These are phyloP conservation scores for Paecilomyces formosus DNA, from an alignment of 2,329 filamentous ascomycete species.

Conservation along the genomic window DNA sequence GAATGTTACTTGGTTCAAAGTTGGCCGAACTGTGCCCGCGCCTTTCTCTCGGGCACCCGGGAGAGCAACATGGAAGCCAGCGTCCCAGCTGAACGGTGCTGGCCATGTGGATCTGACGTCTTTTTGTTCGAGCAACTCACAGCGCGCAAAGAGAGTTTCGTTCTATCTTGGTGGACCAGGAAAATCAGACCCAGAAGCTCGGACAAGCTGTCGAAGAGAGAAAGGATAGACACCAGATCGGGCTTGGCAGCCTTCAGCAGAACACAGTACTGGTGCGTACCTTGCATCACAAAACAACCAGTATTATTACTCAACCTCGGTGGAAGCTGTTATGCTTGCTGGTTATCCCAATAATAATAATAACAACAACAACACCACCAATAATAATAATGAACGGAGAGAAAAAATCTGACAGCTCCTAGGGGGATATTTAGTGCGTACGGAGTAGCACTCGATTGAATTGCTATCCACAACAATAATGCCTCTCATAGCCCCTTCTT, in stretches of 20 bases:
- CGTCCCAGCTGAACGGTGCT: not conserved
- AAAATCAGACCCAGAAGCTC: not conserved
- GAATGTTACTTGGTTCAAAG: not conserved
- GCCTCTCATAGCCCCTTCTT: not conserved
- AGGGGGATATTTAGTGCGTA: not conserved
- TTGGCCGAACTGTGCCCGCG: not conserved
- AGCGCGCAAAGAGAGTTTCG: not conserved
- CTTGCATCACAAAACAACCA: not conserved
- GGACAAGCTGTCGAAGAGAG: not conserved
- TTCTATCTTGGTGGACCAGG: constrained; percentile 1
- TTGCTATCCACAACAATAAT: not conserved
- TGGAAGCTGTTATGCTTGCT: not conserved
- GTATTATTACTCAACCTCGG: not conserved
- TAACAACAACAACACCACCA: not conserved
- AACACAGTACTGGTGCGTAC: not conserved
- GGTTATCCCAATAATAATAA: not conserved
- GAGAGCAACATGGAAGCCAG: not conserved
- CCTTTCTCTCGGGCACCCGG: not conserved
- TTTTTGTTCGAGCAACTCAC: not conserved
- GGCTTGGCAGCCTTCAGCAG: not conserved
- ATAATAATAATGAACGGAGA: not conserved
- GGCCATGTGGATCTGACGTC: constrained; percentile 1
- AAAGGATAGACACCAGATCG: not conserved
- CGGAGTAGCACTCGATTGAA: not conserved
- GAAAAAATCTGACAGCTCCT: not conserved